Percentiles rank a stretch among this genome's conserved stretches.
Conservation (phyloP, 2,329 filamentous ascomycete genomes). For the Eutypa lata region DNA sequence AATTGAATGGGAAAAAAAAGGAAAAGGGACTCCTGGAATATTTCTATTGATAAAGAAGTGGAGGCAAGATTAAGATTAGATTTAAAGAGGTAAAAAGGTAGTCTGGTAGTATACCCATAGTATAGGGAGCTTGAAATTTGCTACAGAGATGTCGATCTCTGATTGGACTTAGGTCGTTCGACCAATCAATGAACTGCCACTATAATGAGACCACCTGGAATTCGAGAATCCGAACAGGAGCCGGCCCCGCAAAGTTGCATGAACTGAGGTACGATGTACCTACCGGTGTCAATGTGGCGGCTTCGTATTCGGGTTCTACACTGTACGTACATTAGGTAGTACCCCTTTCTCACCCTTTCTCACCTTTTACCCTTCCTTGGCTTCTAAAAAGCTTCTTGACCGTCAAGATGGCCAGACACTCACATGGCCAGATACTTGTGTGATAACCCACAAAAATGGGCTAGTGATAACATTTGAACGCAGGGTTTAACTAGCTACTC, state of each 20-base stretch:
- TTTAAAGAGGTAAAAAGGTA: too few species aligned
- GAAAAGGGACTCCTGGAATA: background rate
- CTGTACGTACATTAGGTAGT: too few species aligned
- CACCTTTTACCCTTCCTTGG: background rate
- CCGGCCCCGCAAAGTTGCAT: background rate
- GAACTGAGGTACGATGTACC: background rate
- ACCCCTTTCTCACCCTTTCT: background rate
- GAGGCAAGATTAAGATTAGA: too few species aligned
- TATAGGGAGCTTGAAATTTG: background rate
- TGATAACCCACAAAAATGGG: background rate
- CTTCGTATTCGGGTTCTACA: background rate
- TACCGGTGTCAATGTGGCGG: background rate
- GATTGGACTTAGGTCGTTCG: conserved; percentile 9
- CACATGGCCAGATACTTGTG: background rate
- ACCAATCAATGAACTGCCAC: conserved; percentile 26
- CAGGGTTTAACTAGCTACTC: too few species aligned
- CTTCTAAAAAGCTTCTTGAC: too few species aligned
- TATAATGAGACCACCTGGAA: conserved; percentile 29
- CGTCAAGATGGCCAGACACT: background rate
- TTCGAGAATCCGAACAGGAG: conserved; percentile 9
- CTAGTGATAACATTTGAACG: background rate
- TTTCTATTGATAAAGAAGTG: background rate
- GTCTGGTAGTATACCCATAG: too few species aligned
- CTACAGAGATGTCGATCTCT: background rate
- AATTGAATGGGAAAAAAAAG: background rate